These are phyloP conservation scores for Triglochin maritima DNA, from an alignment of 106 monocot genomes.

Conservation along the genomic window DNA sequence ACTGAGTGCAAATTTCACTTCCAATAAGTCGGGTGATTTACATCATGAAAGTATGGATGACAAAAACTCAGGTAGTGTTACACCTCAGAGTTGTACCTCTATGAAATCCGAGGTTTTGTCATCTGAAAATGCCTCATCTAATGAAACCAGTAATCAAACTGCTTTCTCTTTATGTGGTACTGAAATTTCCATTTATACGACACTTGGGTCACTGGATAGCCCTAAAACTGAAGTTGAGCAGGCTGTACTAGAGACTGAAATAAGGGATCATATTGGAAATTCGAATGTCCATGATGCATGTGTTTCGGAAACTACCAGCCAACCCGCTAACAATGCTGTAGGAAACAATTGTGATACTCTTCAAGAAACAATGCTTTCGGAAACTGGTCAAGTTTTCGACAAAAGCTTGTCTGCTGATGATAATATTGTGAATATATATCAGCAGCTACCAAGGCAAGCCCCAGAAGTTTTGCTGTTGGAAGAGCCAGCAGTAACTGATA, in stretches of 20 bases:
- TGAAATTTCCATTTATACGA: constrained; percentile 88
- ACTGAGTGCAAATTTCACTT: constrained; percentile 32
- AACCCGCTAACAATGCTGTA: constrained; percentile 10
- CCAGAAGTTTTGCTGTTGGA: too few species aligned
- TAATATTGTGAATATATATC: too few species aligned
- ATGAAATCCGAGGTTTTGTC: constrained; percentile 8
- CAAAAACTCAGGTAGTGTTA: not conserved
- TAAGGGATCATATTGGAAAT: constrained; percentile 12
- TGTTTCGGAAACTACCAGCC: constrained; percentile 2
- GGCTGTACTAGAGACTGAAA: constrained; percentile 68
- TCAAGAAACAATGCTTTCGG: too few species aligned
- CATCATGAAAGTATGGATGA: constrained; percentile 9
- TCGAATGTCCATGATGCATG: constrained; percentile 1
- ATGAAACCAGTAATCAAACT: constrained; percentile 28
- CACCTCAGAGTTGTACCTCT: constrained; percentile 9
- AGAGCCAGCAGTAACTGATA: not conserved
- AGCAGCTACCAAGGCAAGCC: too few species aligned
- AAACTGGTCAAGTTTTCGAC: too few species aligned
- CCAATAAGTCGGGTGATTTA: constrained; percentile 19
- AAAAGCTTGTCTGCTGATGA: too few species aligned
- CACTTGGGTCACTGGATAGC: constrained; percentile 81
- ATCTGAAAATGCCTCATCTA: constrained; percentile 9
- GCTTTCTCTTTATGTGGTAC: constrained; percentile 81
- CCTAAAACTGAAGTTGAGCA: constrained; percentile 77
- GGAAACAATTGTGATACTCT: not conserved